These are phyloP conservation scores for Termitomyces sp. DNA, from an alignment of 768 basidiomycete species.

Conservation along the genomic window DNA sequence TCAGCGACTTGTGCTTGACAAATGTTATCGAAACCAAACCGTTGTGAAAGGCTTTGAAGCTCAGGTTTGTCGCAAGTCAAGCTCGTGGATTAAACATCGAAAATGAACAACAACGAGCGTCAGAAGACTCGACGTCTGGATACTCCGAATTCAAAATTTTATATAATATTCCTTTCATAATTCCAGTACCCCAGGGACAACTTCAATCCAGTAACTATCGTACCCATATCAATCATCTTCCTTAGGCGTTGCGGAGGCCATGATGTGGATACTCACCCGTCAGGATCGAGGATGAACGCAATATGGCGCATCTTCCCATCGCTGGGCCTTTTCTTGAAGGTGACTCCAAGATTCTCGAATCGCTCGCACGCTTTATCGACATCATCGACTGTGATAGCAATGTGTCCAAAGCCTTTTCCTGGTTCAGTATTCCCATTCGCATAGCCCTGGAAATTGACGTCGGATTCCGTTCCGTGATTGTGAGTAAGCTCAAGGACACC, in stretches of 20 bases:
- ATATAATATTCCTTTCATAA: constrained; percentile 7
- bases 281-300: constrained; percentile 82
- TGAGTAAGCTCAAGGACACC: constrained; percentile 81
- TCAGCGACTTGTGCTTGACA: no score
- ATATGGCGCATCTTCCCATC: constrained; percentile 87
- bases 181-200: constrained; percentile 35
- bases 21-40: no score
- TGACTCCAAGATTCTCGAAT: constrained; percentile 74
- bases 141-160: not conserved
- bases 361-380: constrained; percentile 79
- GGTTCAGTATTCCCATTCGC: constrained; percentile 83
- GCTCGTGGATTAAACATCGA: not conserved
- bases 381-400: constrained; percentile 80
- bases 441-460: constrained; percentile 77
- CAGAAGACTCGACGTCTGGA: no score
- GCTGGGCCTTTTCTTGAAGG: constrained; percentile 80
- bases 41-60: no score
- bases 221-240: not conserved
- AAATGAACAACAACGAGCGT: not conserved
- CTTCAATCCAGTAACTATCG: constrained; percentile 55
- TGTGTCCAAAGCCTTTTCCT: constrained; percentile 80
- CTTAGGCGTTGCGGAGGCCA: no score
- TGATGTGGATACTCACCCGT: constrained; percentile 63
- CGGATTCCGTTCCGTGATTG: constrained; percentile 87
- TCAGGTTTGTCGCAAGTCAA: not conserved